Evolutionary conservation across 2,329 filamentous ascomycete species (phyloP).

Genomic region (Ophiostoma sp.): DNA sequence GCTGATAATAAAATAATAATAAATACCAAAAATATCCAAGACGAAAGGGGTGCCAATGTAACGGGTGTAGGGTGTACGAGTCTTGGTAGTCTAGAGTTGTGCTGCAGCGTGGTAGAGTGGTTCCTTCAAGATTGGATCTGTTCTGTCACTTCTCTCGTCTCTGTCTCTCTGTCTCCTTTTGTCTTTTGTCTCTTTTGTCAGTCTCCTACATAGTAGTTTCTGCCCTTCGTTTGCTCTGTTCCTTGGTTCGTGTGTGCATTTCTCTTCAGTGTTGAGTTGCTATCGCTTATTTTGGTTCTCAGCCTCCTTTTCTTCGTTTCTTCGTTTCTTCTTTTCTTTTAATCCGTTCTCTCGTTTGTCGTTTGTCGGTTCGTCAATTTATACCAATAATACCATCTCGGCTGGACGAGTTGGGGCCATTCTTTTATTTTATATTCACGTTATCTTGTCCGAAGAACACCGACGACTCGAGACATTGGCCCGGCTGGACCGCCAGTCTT

Average conservation of each 20-base stretch:
- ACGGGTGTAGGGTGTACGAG: not conserved
- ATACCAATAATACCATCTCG: not conserved
- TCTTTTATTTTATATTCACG: not conserved
- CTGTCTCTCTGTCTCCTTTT: not conserved
- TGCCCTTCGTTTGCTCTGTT: not conserved
- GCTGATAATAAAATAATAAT: too few relatives aligned
- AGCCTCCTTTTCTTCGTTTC: not conserved
- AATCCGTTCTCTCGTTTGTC: not conserved
- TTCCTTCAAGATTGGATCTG: not conserved
- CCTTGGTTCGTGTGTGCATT: not conserved
- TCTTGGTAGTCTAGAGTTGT: not conserved
- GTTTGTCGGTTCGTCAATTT: not conserved
- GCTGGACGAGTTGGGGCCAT: conserved; percentile 9
- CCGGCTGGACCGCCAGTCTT: conserved; percentile 9
- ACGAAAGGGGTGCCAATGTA: not conserved
- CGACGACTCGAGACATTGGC: not conserved
- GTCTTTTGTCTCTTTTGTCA: not conserved
- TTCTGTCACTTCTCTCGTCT: not conserved
- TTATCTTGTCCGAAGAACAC: not conserved
- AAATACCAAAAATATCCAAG: too few relatives aligned
- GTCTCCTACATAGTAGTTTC: not conserved
- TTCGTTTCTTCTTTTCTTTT: not conserved
- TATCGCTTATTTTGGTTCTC: not conserved
- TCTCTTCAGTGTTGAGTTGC: not conserved
- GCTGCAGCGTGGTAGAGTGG: not conserved